A percentile compares a stretch with the other conserved stretches of the same genome.
phyloP scores from a whole-genome alignment of 1,139 yeast genomes.

The Taiozyma sp. region DNA sequence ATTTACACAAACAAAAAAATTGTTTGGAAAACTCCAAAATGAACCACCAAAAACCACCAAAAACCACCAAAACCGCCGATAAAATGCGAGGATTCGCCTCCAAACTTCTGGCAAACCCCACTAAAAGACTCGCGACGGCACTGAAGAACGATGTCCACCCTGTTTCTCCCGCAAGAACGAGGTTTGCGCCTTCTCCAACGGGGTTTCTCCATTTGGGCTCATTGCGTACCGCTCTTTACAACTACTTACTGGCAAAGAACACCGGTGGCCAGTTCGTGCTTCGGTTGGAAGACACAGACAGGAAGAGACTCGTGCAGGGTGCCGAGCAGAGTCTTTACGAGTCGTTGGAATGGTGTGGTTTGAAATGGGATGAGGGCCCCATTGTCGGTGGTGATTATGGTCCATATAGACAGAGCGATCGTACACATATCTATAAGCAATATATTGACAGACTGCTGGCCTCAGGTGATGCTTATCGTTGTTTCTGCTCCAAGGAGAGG shows the following conservation, averaged over 20 bases:
- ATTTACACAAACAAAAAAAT: not conserved
- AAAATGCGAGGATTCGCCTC: slow-evolving; percentile 4
- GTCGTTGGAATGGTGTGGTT: slow-evolving; percentile 72
- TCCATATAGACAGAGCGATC: slow-evolving; percentile 83
- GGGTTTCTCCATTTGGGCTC: slow-evolving; percentile 93
- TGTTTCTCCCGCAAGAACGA: slow-evolving; percentile 63
- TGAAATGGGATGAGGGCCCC: slow-evolving; percentile 83
- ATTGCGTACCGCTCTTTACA: slow-evolving; percentile 86
- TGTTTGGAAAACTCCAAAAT: not conserved
- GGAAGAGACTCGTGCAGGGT: slow-evolving; percentile 64
- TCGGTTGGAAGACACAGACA: slow-evolving; percentile 92
- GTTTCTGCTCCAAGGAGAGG: slow-evolving; percentile 84
- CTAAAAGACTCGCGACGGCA: slow-evolving; percentile 19
- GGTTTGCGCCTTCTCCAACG: slow-evolving; percentile 99
- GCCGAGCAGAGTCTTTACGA: slow-evolving; percentile 82
- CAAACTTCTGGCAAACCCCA: slow-evolving; percentile 14
- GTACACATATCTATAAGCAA: slow-evolving; percentile 57
- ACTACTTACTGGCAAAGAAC: slow-evolving; percentile 72
- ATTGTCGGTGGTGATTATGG: slow-evolving; percentile 48
- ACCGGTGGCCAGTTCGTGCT: slow-evolving; percentile 80
- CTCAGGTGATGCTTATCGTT: slow-evolving; percentile 74
- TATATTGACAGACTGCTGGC: slow-evolving; percentile 55
- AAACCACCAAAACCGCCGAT: no score
- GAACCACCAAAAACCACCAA: not conserved
- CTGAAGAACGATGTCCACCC: slow-evolving; percentile 31